Evolutionary conservation across 306 rosid species (phyloP).

Genomic region (Quercus dentata): DNA sequence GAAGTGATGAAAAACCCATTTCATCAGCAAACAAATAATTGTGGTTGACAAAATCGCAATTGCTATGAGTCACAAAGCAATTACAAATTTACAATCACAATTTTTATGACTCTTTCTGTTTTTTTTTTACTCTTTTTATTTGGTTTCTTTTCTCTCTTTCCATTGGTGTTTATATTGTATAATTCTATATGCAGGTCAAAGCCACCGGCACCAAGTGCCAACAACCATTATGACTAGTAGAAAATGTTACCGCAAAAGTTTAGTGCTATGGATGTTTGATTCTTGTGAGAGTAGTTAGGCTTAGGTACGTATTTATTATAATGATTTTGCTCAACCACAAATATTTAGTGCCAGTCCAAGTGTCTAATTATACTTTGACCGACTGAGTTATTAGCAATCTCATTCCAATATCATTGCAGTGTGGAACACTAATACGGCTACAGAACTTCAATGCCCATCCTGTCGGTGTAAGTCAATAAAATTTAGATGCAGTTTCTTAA

Average conservation of each 20-base stretch:
- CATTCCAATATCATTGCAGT: not conserved
- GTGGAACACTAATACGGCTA: not conserved
- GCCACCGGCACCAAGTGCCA: not conserved
- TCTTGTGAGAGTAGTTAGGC: not conserved
- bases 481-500: no score
- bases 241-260: not conserved
- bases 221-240: constrained; percentile 2
- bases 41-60: not conserved
- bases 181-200: not conserved
- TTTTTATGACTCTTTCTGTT: not conserved
- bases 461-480: not conserved
- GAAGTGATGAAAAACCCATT: not conserved
- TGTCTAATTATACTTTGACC: constrained; percentile 9
- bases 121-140: not conserved
- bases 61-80: not conserved
- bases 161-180: not conserved
- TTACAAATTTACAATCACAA: not conserved
- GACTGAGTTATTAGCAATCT: not conserved
- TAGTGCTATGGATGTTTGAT: not conserved
- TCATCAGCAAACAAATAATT: not conserved
- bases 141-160: not conserved
- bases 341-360: not conserved
- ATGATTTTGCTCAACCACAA: constrained; percentile 8
- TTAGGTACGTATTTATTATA: not conserved
- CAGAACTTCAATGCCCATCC: not conserved